Base-by-base conservation (phyloP, 2,329 filamentous ascomycete genomes). In the Stachybotrys chlorohalonatus region DNA sequence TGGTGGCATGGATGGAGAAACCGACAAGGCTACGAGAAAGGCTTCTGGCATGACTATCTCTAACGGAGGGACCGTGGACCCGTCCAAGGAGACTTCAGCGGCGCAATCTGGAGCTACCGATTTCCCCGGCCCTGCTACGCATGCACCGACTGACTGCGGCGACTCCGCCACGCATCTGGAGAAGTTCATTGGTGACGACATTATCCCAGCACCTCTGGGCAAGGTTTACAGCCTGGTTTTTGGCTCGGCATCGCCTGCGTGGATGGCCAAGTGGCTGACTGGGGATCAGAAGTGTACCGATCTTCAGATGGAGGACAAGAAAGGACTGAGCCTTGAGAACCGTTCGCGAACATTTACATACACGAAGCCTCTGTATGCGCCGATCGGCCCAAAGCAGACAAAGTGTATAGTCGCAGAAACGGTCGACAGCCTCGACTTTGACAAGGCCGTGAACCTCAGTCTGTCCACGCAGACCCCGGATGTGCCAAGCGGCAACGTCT, bases 181-280 rank as follows among this genome's bases (percentile, higher is more conserved):
- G 58, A 91, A 87, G 66, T 72, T 89, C 2, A 76, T 96, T 47
- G 92, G 87, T 50, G 93, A 99, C 68, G 93, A 96, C 48, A 75
- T 87, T 5, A 86, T 99, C 52, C 80, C 87, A 0, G 94, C 93
- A 2, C 94, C 94, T 0, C 75, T 99, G 1, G 94, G 94, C 53
- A 95, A 96, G 67, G 84, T 97, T 32, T 99, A 95, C 70, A 87
- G 84, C 58, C 73, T 96, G 55, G 80, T 96, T 62, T 99, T 96
- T 64, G 94, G 95, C 0, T 82, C 88, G 2, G 81, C 79, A 2
- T 96, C 92, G 1, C 81, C 84, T 6, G 74, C 80, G 0, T 99
- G 92, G 73, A 91, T 99, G 83, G 78, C 81, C 11, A 94, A 90
- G 64, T 97, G 90, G 80, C 76, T 99, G 49, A 79, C 88, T 1